Conservation (phyloP, 805 yeast genomes). For the Nakazawaea sp. region DNA sequence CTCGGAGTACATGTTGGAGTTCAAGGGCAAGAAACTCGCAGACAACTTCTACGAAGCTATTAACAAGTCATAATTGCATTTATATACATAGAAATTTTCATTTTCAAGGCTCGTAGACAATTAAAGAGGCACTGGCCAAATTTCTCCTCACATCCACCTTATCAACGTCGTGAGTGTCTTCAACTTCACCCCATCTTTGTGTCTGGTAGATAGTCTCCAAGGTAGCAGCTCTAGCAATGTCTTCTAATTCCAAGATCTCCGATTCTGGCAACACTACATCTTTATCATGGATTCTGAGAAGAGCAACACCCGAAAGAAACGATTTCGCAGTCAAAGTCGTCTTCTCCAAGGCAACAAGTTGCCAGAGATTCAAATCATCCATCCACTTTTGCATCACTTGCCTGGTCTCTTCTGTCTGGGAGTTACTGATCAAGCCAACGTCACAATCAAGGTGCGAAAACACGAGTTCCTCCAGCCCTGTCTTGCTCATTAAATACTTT, state of each 20-base stretch:
- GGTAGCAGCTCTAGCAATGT: constrained; percentile 69
- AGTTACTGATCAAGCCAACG: constrained; percentile 77
- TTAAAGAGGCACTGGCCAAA: constrained; percentile 69
- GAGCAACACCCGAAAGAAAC: constrained; percentile 70
- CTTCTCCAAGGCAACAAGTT: constrained; percentile 82
- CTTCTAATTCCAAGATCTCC: constrained; percentile 45
- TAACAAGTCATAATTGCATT: not conserved
- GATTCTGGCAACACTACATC: constrained; percentile 16
- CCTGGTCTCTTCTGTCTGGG: constrained; percentile 55
- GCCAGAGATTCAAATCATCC: constrained; percentile 57
- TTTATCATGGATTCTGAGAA: constrained; percentile 40
- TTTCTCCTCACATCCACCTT: constrained; percentile 82
- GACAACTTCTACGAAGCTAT: constrained; percentile 8
- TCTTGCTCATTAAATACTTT: constrained; percentile 39
- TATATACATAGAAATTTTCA: constrained; percentile 2
- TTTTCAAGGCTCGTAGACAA: constrained; percentile 26
- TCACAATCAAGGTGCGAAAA: constrained; percentile 74
- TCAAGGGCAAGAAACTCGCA: constrained; percentile 8
- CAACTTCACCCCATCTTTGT: constrained; percentile 95
- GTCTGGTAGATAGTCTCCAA: constrained; percentile 84
- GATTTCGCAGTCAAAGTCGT: constrained; percentile 85
- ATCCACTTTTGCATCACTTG: constrained; percentile 62
- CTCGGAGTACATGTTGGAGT: constrained; percentile 9
- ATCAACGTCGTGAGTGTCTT: constrained; percentile 98
- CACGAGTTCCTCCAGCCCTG: constrained; percentile 24